Evolutionary conservation across 768 basidiomycete species (phyloP), one percentile per base, ranked within the genome.

Genomic region (Suillus subluteus): DNA sequence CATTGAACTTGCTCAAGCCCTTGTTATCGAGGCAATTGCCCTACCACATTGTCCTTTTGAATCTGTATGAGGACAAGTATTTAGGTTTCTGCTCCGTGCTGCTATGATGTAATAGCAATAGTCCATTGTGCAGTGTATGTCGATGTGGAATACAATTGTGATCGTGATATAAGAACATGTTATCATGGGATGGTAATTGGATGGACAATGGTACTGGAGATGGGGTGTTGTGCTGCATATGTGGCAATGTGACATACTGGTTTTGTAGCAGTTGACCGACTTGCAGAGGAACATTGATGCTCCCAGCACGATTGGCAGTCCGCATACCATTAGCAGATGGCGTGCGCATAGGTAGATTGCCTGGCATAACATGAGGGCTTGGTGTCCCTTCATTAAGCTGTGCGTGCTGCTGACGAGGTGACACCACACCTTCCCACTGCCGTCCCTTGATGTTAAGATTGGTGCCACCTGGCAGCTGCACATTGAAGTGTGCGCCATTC

Each of bases 251-350:
- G n/a, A 69, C 35, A 63, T 82, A 80, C 65, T 83, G 85, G 4
- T 81, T 82, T 13, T 73, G 62, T 41, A 80, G 65, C 66, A 80
- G 71, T 32, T 79, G 75, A 6, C 74, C 73, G 11, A 72, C 69
- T 43, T 71, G 61, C 35, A 69, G 35, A 21, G 64, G 66, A 41
- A 65, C 62, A 38, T 55, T 38, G 38, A 74, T 72, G 37, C 35
- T 62, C 32, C 70, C 74, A 2, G 70, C 48, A 58, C 84, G 78
- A 72, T 76, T 75, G 15, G 77, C 79, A 26, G 80, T 79, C 54
- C 86, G 84, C n/a, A 81, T 81, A 6, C 88, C 87, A 70, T 87
- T 87, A 23, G 85, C 82, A 0, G 88, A 89, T 3, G 88, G 84
- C 13, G 83, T 82, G 30, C 87, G 83, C 21, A 70, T 70, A 30